Evolutionary conservation across 1,284 basidiomycete species (phyloP).

Genomic region (Grifola frondosa): DNA sequence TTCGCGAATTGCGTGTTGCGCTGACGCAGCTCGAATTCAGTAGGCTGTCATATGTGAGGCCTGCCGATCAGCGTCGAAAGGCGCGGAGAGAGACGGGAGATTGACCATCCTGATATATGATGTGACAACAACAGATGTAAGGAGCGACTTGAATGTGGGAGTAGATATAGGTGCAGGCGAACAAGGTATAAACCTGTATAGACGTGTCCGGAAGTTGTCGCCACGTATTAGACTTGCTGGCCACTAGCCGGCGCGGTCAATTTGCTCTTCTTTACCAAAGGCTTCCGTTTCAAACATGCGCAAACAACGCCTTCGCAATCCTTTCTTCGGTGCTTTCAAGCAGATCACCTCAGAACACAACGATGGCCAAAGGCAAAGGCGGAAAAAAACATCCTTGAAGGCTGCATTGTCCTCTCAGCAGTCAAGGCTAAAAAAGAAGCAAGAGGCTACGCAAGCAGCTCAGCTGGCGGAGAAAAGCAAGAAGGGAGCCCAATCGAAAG

Average conservation of each 20-base stretch:
- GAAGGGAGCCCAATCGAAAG: slow-evolving; percentile 32
- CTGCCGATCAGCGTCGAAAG: not conserved
- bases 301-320: slow-evolving; percentile 20
- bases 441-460: slow-evolving; percentile 47
- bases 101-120: slow-evolving; percentile 34
- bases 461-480: slow-evolving; percentile 48
- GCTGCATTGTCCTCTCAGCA: slow-evolving; percentile 67
- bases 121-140: slow-evolving; percentile 8
- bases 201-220: slow-evolving; percentile 18
- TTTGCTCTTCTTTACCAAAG: slow-evolving; percentile 26
- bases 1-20: slow-evolving; percentile 77
- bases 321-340: slow-evolving; percentile 5
- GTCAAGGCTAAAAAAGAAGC: slow-evolving; percentile 59
- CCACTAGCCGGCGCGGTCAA: slow-evolving; percentile 1
- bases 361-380: slow-evolving; percentile 48
- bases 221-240: slow-evolving; percentile 16
- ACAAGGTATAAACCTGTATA: slow-evolving; percentile 11
- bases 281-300: slow-evolving; percentile 38
- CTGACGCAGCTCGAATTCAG: slow-evolving; percentile 77
- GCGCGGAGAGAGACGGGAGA: not conserved
- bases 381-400: slow-evolving; percentile 57
- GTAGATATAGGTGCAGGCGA: slow-evolving; percentile 3
- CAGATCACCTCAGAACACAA: slow-evolving; percentile 3
- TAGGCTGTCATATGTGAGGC: slow-evolving; percentile 30
- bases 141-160: slow-evolving; percentile 18